Evolutionary conservation across 371 early-diverging fungal genomes (phyloP).

Genomic region (Haplosporangium sp.): DNA sequence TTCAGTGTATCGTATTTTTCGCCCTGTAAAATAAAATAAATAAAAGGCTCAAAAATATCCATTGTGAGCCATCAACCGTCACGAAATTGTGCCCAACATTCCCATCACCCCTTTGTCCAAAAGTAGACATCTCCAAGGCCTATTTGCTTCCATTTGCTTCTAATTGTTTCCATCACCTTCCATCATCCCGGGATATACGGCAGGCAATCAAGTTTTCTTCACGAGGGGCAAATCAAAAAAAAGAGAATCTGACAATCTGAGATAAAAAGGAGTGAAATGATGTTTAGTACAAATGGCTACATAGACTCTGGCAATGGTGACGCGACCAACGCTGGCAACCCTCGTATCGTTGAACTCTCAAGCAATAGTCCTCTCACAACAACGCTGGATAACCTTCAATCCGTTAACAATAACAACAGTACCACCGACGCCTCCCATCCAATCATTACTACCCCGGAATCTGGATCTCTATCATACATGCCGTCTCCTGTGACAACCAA

Average conservation of each 20-base stretch:
- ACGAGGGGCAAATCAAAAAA: background rate
- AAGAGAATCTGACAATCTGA: background rate
- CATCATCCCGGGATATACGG: background rate
- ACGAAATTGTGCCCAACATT: background rate
- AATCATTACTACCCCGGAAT: conserved; percentile 21
- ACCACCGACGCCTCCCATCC: conserved; percentile 3
- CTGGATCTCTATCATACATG: conserved; percentile 12
- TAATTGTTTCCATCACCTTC: background rate
- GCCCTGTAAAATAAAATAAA: too few relatives aligned
- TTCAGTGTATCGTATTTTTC: too few relatives aligned
- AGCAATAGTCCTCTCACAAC: conserved; percentile 16
- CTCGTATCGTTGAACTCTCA: conserved; percentile 36
- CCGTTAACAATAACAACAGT: conserved; percentile 3
- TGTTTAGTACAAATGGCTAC: conserved; percentile 23
- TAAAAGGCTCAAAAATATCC: too few relatives aligned
- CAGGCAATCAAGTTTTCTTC: background rate
- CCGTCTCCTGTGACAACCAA: conserved; percentile 8
- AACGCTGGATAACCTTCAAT: conserved; percentile 2
- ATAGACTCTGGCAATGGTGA: conserved; percentile 6
- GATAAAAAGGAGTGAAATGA: conserved; percentile 2
- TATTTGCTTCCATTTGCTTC: background rate
- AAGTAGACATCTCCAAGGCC: background rate
- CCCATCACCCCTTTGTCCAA: background rate
- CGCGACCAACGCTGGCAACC: conserved; percentile 10
- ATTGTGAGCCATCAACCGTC: conserved; percentile 1